These are phyloP conservation scores for Calonectria hongkongensis DNA, from an alignment of 2,329 filamentous ascomycete genomes.

Conservation along the genomic window DNA sequence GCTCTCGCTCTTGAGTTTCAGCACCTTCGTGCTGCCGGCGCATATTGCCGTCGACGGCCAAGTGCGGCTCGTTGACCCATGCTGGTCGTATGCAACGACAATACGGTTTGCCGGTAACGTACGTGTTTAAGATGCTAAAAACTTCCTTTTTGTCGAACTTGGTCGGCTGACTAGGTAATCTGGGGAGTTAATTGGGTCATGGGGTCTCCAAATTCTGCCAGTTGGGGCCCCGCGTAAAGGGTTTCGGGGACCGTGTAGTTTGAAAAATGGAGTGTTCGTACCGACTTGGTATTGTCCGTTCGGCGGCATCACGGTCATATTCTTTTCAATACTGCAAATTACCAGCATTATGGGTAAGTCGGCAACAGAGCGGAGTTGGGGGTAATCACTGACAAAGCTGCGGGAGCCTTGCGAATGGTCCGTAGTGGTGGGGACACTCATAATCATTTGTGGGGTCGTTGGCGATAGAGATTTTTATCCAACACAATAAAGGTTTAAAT, in stretches of 20 bases:
- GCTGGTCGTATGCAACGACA: constrained; percentile 4
- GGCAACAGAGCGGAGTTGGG: constrained; percentile 23
- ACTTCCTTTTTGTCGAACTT: constrained; percentile 12
- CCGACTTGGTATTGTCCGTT: constrained; percentile 19
- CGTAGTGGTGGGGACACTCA: constrained; percentile 13
- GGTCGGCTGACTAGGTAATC: constrained; percentile 19
- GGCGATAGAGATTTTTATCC: neutral
- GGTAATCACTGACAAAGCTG: constrained; percentile 22
- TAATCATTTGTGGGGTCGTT: constrained; percentile 5
- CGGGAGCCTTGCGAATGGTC: neutral
- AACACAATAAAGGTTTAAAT: neutral
- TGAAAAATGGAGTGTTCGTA: constrained; percentile 23
- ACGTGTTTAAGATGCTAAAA: constrained; percentile 17
- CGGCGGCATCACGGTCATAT: constrained; percentile 25
- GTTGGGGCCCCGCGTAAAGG: constrained; percentile 23
- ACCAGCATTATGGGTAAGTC: constrained; percentile 27
- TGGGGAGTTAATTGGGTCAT: constrained; percentile 20
- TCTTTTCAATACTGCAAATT: constrained; percentile 4
- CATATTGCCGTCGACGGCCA: constrained; percentile 13
- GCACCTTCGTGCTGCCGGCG: neutral
- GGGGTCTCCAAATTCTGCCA: constrained; percentile 20
- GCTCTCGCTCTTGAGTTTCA: neutral
- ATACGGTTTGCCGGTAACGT: constrained; percentile 15
- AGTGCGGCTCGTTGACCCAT: constrained; percentile 18
- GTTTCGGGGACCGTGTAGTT: constrained; percentile 6